Base-by-base conservation (phyloP, 2,329 filamentous ascomycete species). In the Aaosphaeria pasadenensis region DNA sequence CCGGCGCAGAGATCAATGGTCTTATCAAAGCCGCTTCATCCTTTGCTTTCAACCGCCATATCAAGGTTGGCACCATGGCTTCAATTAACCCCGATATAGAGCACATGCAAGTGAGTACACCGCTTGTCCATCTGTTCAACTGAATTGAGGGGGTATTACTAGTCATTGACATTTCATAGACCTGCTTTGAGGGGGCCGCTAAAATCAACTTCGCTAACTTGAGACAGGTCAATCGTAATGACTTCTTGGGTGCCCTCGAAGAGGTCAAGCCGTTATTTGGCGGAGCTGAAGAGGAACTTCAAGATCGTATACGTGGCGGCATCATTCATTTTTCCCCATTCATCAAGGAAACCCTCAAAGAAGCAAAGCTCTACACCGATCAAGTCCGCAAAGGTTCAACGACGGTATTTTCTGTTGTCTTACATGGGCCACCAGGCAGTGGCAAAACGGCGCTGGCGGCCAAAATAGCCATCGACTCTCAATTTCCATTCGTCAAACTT, bases 191-290 rank as follows among this genome's bases (percentile, higher is more conserved):
- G 17, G 17, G 17, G 17, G 17, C 17, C 17, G 17, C 17, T 24
- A 24, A 24, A 24, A 24, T 24, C 3, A 3, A 24, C 17, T 24
- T 24, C 3, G 17, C 17, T 24, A 24, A 24, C 17, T 24, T 24
- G 17, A 24, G 17, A 24, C 92, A 92, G 69, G 87, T 99, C 53
- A 89, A 86, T 58, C 66, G 65, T 39, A 51, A 80, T 13, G 95
- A 99, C 66, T 97, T 99, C 66, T 72, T 89, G 59, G 82, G 84
- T 45, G 94, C 92, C 0, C 77, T 99, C 33, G 85, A 87, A 1
- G 94, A 99, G 72, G 90, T 97, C 9, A 89, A 91, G 56, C 89
- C 95, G 1, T 88, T 94, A 0, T 99, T 96, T 66, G 94, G 94
- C 77, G 88, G 95, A 6, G 91, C 90, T 0, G 91, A 96, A 69